Conservation (phyloP, 2,329 filamentous ascomycete species). For the Kalaharituber pfeilii region DNA sequence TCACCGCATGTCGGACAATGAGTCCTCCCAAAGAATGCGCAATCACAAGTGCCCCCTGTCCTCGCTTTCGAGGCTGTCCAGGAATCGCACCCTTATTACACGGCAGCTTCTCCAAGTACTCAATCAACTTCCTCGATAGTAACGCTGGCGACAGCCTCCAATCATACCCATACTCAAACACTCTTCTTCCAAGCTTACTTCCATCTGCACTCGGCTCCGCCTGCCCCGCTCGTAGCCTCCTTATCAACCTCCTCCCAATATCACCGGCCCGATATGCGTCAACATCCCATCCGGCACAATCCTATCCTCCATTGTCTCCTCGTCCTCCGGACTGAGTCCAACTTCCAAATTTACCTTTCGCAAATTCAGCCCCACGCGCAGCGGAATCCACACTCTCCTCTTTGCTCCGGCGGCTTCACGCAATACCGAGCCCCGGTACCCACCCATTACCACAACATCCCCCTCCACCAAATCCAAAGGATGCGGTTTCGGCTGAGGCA, state of each 20-base stretch:
- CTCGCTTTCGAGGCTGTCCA: slow-evolving; percentile 24
- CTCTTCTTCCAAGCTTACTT: slow-evolving; percentile 45
- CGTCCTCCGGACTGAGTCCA: slow-evolving; percentile 62
- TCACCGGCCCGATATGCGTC: slow-evolving; percentile 80
- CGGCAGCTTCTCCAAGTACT: slow-evolving; percentile 55
- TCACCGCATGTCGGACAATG: slow-evolving; percentile 75
- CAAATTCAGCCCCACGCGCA: slow-evolving; percentile 82
- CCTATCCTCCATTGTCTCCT: slow-evolving; percentile 63
- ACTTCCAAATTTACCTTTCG: slow-evolving; percentile 84
- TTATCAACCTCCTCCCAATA: slow-evolving; percentile 67
- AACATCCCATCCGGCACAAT: slow-evolving; percentile 78
- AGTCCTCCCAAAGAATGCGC: slow-evolving; percentile 77
- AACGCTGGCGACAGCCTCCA: slow-evolving; percentile 75
- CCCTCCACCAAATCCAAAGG: slow-evolving; percentile 56
- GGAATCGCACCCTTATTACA: slow-evolving; percentile 43
- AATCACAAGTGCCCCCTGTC: slow-evolving; percentile 54
- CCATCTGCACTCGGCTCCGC: slow-evolving; percentile 27
- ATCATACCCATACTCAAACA: slow-evolving; percentile 89
- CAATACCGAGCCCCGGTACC: slow-evolving; percentile 78
- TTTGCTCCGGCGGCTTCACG: slow-evolving; percentile 65
- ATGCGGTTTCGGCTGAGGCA: slow-evolving; percentile 24
- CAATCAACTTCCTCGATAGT: slow-evolving; percentile 51
- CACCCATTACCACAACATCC: slow-evolving; percentile 75
- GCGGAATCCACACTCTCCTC: slow-evolving; percentile 82
- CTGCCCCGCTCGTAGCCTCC: slow-evolving; percentile 57